Base-by-base conservation (phyloP, 345 rosid species). In the Geranium rotundifolium region DNA sequence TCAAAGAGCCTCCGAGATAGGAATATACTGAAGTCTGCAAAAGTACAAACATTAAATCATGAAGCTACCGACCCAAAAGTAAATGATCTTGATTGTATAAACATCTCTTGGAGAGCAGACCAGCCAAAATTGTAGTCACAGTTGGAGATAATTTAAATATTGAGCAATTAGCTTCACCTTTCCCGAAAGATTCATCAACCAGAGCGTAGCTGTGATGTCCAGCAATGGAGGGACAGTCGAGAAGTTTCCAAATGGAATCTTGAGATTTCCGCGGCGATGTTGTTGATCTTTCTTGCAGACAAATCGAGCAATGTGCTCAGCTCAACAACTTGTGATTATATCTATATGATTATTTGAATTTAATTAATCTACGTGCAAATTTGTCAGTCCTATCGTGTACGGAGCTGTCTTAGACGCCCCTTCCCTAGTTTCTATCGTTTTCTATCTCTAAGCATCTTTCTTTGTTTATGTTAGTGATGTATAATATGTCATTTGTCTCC, bases 191-290 rank as follows among this genome's bases (percentile, higher is more conserved):
- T 63, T 62, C 63, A 41, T 41, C 63, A 56, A 0, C 41, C 29
- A 66, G 59, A n/a, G n/a, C n/a, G n/a, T 56, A 69, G 71, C 65
- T 66, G 73, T 65, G 16, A 55, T 69, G 72, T 65, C 29, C 52
- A 68, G 18, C 29, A 41, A 56, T 41, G 18, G 60, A 56, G 30
- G 65, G 64, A 60, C 68, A 27, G 13, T 16, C 1, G 19, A 54
- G 3, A 54, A n/a, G n/a, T 54, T 54, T 16, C 19, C 57, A 54
- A 54, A 16, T 1, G 19, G 19, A 54, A 54, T 16, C 17, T 16
- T n/a, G n/a, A 52, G 55, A 9, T 5, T 5, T 52, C n/a, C 17
- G 55, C n/a, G 55, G 55, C 13, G 14, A 17, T 52, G 55, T 52
- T 52, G 2, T 3, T 52, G 19, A 54, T 10, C 2, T 54, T 54